Conservation (phyloP, 2,329 filamentous ascomycete genomes). For the Fusarium decemcellulare region DNA sequence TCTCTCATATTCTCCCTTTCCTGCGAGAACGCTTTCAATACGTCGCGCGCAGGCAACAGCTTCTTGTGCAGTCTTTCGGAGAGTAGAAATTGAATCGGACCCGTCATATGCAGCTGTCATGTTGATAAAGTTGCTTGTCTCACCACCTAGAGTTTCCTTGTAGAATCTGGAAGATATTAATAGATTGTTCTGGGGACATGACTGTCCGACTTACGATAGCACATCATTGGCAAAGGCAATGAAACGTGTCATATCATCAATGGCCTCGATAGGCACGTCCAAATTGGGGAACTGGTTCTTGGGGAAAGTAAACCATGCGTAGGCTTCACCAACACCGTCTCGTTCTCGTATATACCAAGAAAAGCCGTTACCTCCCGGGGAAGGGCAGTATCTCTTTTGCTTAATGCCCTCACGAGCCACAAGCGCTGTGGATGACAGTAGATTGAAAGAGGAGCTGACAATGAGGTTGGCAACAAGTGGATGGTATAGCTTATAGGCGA, state of each 20-base stretch:
- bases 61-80: background rate
- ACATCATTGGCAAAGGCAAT: background rate
- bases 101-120: background rate
- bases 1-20: background rate
- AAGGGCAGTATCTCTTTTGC: background rate
- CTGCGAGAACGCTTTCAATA: background rate
- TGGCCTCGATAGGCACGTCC: background rate
- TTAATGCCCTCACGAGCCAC: background rate
- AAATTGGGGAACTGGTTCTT: background rate
- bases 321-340: background rate
- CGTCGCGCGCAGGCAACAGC: background rate
- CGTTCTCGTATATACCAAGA: background rate
- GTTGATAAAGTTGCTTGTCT: background rate
- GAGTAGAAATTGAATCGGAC: background rate
- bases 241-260: background rate
- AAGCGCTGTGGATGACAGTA: background rate
- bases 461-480: background rate
- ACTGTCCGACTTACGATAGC: background rate
- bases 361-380: background rate
- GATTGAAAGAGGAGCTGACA: background rate
- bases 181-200: too few relatives aligned
- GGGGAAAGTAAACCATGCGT: background rate
- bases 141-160: background rate
- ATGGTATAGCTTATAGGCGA: background rate
- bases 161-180: background rate